A percentile compares a stretch with the other conserved stretches of the same genome.
Evolutionary conservation across 2,329 filamentous ascomycete genomes (phyloP).

Genomic region (Graphilbum fragrans): DNA sequence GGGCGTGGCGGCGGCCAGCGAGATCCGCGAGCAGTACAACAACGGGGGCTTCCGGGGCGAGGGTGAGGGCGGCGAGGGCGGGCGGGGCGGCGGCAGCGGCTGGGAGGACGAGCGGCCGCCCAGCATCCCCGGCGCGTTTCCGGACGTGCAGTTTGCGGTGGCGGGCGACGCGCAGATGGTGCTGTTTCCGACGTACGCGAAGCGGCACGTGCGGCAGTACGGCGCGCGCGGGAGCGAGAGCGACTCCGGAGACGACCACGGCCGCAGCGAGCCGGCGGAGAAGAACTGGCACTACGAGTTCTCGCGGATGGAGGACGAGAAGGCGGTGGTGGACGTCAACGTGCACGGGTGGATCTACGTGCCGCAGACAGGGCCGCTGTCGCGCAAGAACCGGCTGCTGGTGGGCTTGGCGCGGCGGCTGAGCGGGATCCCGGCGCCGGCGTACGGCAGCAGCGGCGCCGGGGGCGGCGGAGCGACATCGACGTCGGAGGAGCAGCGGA

Average conservation of each 20-base stretch:
- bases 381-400: constrained; percentile 72
- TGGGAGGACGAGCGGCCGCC: constrained; percentile 20
- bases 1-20: constrained; percentile 43
- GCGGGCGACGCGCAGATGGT: constrained; percentile 86
- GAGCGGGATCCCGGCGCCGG: constrained; percentile 70
- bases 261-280: constrained; percentile 24
- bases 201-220: constrained; percentile 56
- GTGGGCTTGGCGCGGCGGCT: constrained; percentile 78
- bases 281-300: constrained; percentile 71
- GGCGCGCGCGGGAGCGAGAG: constrained; percentile 9
- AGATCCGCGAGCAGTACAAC: constrained; percentile 46
- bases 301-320: constrained; percentile 68
- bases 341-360: constrained; percentile 92
- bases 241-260: constrained; percentile 20
- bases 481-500: constrained; percentile 45
- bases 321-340: constrained; percentile 84
- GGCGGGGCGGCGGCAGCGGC: constrained; percentile 20
- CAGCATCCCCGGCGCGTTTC: constrained; percentile 64
- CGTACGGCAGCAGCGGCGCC: constrained; percentile 17
- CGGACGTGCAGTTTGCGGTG: constrained; percentile 68
- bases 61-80: constrained; percentile 18
- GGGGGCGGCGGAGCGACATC: constrained; percentile 13
- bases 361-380: constrained; percentile 75
- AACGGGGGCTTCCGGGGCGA: constrained; percentile 27
- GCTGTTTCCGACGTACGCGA: constrained; percentile 86